phyloP scores from a whole-genome alignment of 352 stramenopile genomes.

The Globisporangium ultimum region DNA sequence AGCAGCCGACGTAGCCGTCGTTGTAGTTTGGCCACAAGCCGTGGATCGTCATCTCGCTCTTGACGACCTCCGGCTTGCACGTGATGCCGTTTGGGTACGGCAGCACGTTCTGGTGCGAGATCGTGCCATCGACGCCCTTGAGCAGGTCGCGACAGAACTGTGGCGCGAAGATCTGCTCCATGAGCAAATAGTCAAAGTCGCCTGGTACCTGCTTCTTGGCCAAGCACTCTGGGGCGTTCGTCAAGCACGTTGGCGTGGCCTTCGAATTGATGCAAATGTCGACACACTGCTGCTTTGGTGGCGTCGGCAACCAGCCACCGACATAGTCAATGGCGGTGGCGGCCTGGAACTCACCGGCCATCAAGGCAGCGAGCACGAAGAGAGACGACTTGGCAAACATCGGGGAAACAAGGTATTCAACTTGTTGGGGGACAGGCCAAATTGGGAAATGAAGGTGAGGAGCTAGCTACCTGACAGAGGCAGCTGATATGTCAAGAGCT shows the following conservation, averaged over 20 bases:
- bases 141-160: constrained; percentile 83
- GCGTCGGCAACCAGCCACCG: constrained; percentile 49
- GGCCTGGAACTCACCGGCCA: constrained; percentile 13
- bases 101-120: constrained; percentile 79
- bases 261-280: constrained; percentile 72
- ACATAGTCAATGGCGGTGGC: constrained; percentile 48
- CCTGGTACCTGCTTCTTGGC: constrained; percentile 62
- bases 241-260: constrained; percentile 57
- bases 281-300: constrained; percentile 54
- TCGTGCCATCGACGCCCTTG: constrained; percentile 62
- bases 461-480: no score
- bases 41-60: constrained; percentile 69
- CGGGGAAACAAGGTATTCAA: not conserved
- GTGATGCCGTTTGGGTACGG: constrained; percentile 50
- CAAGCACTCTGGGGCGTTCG: constrained; percentile 42
- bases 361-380: constrained; percentile 10
- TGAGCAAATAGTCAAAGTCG: constrained; percentile 76
- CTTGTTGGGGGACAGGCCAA: not conserved
- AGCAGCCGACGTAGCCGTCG: constrained; percentile 68
- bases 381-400: constrained; percentile 18
- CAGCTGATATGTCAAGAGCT: no score
- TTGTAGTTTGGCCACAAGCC: constrained; percentile 78
- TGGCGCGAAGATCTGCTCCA: constrained; percentile 78
- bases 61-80: constrained; percentile 42
- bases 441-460: not conserved